Evolutionary conservation across 768 basidiomycete species (phyloP), one percentile per base, ranked within the genome.

Genomic region (Saitozyma sp.): DNA sequence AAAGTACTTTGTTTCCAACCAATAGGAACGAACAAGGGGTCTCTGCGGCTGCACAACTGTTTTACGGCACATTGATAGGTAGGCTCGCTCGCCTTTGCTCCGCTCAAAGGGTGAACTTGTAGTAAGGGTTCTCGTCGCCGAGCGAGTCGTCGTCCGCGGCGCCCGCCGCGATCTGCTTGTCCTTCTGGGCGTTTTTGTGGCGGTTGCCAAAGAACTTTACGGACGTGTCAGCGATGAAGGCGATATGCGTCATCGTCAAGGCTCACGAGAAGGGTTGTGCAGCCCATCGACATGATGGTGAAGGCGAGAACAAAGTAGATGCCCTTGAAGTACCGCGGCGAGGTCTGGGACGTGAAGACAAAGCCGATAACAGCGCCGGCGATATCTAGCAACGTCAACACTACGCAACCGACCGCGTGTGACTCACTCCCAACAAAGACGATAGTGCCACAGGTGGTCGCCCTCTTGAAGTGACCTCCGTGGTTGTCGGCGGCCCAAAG

Each of bases 351-450:
- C 10, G 49, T 56, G 45, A 61, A 67, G 17, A 67, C 64, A 63
- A 56, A 67, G 1, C 66, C 66, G 51, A 67, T 60, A 20, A 50
- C 53, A 7, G 66, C 66, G 13, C 66, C 66, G 19, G 62, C 43
- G 17, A 50, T 54, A 55, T 67, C 51, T 49, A 19, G 14, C 42
- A 37, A 61, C 39, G 17, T 56, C 40, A 50, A 38, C 2, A 59
- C 42, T 54, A 9, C n/a, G 20, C 9, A n/a, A 20, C 16, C 43
- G 38, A 53, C 29, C 20, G 49, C 16, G 54, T 2, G 0, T 20
- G 6, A 62, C 61, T 62, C 39, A 62, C 61, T 63, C 14, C 62
- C 62, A 29, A 63, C 46, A 19, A 63, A 58, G 11, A 40, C 40
- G 11, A 63, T 51, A n/a, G 50, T 59, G 40, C 62, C 62, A 6